Percentiles rank a stretch among this genome's conserved stretches.
These are phyloP conservation scores for Lachnum nothofagi DNA, from an alignment of 2,329 filamentous ascomycete species.

Conservation along the genomic window DNA sequence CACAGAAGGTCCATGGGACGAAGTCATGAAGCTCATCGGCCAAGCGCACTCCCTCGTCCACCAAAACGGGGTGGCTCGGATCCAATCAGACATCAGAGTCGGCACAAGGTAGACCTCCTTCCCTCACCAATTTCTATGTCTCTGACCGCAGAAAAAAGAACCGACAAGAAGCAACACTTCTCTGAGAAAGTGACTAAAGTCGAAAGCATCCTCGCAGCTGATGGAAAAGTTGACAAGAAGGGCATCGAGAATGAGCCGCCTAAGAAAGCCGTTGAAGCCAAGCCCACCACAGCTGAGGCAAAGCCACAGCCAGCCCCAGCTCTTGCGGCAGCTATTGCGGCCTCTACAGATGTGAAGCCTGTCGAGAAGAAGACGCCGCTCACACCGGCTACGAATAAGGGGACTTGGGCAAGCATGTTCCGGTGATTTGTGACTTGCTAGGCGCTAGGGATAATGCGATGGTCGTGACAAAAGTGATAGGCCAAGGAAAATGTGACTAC, in stretches of 20 bases:
- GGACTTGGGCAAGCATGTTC: conserved; percentile 7
- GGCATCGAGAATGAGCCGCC: neutral
- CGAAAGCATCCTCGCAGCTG: conserved; percentile 28
- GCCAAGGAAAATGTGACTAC: too few relatives aligned
- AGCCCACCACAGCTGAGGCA: too few relatives aligned
- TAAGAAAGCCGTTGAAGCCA: neutral
- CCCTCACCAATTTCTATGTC: neutral
- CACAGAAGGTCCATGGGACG: conserved; percentile 86
- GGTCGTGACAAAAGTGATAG: too few relatives aligned
- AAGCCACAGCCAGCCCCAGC: too few relatives aligned
- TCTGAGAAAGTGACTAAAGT: conserved; percentile 31
- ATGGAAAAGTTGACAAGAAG: conserved; percentile 12
- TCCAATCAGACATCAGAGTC: conserved; percentile 84
- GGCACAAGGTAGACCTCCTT: conserved; percentile 56
- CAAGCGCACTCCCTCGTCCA: conserved; percentile 78
- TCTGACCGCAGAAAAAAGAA: conserved; percentile 15
- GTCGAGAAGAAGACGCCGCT: conserved; percentile 11
- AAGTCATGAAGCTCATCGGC: conserved; percentile 79
- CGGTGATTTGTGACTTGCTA: neutral
- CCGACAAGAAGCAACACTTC: conserved; percentile 31
- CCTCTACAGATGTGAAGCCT: too few relatives aligned
- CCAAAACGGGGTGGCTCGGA: conserved; percentile 67
- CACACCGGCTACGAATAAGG: neutral
- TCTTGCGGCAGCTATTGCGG: too few relatives aligned
- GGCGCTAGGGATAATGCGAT: too few relatives aligned